phyloP scores from a whole-genome alignment of 495 filamentous ascomycete species.

The Talaromyces wortmannii region DNA sequence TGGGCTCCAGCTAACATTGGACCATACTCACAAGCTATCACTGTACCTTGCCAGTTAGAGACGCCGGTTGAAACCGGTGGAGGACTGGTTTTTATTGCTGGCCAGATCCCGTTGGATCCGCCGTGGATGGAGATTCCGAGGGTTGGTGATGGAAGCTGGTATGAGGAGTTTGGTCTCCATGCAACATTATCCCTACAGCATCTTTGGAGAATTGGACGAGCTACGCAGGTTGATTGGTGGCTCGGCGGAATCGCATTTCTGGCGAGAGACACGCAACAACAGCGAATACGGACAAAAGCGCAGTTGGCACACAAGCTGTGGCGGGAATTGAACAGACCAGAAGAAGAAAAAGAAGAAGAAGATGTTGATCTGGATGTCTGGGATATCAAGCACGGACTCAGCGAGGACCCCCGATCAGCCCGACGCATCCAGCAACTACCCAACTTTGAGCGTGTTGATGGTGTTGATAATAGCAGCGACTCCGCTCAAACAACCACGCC shows the following conservation, averaged over 20 bases:
- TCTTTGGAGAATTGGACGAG: constrained; percentile 74
- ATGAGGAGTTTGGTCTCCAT: constrained; percentile 33
- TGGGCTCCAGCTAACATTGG: constrained; percentile 99
- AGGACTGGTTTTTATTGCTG: constrained; percentile 59
- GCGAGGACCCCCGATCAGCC: constrained; percentile 6
- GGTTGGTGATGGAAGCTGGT: constrained; percentile 9
- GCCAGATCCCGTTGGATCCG: constrained; percentile 87
- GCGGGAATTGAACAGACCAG: constrained; percentile 37
- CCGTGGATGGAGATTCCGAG: constrained; percentile 59
- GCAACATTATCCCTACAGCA: constrained; percentile 75
- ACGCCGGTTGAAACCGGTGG: constrained; percentile 14
- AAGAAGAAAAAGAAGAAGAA: constrained; percentile 21
- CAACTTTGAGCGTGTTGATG: constrained; percentile 18
- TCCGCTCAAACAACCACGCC: constrained; percentile 36
- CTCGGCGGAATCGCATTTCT: constrained; percentile 68
- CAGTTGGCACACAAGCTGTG: constrained; percentile 42
- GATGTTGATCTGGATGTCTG: constrained; percentile 60
- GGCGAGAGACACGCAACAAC: constrained; percentile 14
- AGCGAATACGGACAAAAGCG: constrained; percentile 20
- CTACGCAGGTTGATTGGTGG: constrained; percentile 69
- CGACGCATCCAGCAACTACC: constrained; percentile 15
- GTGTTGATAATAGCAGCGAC: constrained; percentile 5
- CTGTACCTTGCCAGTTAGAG: constrained; percentile 31
- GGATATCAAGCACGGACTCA: constrained; percentile 56
- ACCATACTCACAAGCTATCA: constrained; percentile 88